Conservation (phyloP, 352 stramenopile species). For the Phytophthora litchii region DNA sequence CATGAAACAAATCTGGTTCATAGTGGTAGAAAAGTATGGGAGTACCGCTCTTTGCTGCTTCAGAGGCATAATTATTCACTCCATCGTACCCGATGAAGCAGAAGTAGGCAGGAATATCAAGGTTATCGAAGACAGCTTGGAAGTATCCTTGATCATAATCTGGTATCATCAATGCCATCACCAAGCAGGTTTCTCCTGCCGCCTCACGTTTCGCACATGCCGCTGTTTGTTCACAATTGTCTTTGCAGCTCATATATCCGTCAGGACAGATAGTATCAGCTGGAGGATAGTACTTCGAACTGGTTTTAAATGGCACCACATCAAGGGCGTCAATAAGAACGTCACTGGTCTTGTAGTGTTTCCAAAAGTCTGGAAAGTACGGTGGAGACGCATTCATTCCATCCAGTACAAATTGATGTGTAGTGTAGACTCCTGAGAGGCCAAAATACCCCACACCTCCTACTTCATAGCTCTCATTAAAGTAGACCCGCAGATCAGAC, state of each 20-base stretch:
- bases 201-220: conserved; percentile 47
- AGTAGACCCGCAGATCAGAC: conserved; percentile 36
- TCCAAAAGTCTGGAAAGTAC: conserved; percentile 57
- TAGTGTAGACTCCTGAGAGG: conserved; percentile 52
- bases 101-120: conserved; percentile 59
- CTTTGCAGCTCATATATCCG: conserved; percentile 45
- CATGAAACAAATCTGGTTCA: conserved; percentile 55
- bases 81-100: conserved; percentile 58
- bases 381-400: conserved; percentile 10
- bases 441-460: conserved; percentile 47
- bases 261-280: conserved; percentile 28
- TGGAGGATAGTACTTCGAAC: conserved; percentile 43
- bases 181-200: conserved; percentile 34
- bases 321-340: conserved; percentile 41
- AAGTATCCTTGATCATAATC: conserved; percentile 55
- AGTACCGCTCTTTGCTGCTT: conserved; percentile 20
- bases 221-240: conserved; percentile 46
- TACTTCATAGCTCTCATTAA: conserved; percentile 43
- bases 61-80: conserved; percentile 38
- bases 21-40: conserved; percentile 61
- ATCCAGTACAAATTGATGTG: conserved; percentile 35
- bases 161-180: conserved; percentile 50
- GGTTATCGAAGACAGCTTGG: conserved; percentile 50
- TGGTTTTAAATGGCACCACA: conserved; percentile 28
- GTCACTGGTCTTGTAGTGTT: conserved; percentile 47